phyloP scores from a whole-genome alignment of 768 basidiomycete species.

The Amanita polypyramis region DNA sequence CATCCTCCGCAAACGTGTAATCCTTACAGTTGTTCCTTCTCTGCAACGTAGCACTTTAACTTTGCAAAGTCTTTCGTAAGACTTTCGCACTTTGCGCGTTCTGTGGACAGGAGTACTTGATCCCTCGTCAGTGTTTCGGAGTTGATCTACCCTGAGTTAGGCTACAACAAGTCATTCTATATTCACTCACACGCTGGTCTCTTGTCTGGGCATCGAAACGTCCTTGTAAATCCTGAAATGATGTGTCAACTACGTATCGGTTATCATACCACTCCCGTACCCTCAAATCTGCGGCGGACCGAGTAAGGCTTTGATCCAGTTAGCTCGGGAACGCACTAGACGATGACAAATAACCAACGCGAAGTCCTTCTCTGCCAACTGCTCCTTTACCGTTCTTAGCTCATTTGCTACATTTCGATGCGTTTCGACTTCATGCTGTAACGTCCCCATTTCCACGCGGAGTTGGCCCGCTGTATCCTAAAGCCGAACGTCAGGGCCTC shows the following conservation, averaged over 20 bases:
- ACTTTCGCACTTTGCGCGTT: not conserved
- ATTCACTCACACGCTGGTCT: not conserved
- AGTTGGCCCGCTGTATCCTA: not conserved
- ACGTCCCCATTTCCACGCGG: not conserved
- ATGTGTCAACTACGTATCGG: not conserved
- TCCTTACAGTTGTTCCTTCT: constrained; percentile 3
- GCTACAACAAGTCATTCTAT: not conserved
- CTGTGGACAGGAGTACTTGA: not conserved
- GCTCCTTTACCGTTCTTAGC: not conserved
- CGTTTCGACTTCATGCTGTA: constrained; percentile 1
- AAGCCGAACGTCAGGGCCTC: not conserved
- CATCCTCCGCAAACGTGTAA: too few species aligned
- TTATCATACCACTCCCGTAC: not conserved
- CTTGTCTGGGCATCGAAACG: not conserved
- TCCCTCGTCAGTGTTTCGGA: not conserved
- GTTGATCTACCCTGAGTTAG: not conserved
- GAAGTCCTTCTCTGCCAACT: not conserved
- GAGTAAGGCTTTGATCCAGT: not conserved
- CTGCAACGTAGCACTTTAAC: not conserved
- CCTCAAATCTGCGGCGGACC: not conserved
- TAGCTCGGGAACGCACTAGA: not conserved
- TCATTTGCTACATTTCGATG: constrained; percentile 1
- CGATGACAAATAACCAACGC: not conserved
- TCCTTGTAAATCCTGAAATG: constrained; percentile 1
- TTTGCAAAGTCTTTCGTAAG: not conserved